A percentile compares a stretch with the other conserved stretches of the same genome.
Evolutionary conservation across 768 basidiomycete species (phyloP).

Genomic region (Coprinellus micaceus): DNA sequence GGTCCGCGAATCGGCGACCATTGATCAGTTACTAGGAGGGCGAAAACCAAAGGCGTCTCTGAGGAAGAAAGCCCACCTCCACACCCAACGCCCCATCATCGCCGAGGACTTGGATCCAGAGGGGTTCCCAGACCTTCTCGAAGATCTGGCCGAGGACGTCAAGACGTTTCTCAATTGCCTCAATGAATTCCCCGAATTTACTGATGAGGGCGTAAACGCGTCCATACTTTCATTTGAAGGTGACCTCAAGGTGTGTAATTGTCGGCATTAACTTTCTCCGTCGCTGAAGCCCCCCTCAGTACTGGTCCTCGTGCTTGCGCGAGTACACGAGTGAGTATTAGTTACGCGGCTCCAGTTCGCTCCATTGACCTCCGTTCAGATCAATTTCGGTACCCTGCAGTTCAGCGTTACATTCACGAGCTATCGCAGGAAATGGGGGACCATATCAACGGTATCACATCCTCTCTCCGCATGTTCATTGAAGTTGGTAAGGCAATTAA

Average conservation of each 20-base stretch:
- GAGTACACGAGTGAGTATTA: slow-evolving; percentile 51
- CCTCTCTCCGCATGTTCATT: slow-evolving; percentile 68
- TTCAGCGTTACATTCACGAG: slow-evolving; percentile 73
- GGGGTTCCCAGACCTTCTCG: slow-evolving; percentile 62
- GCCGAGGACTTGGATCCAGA: slow-evolving; percentile 59
- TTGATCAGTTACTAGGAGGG: slow-evolving; percentile 21
- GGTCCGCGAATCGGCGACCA: slow-evolving; percentile 33
- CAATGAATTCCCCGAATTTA: slow-evolving; percentile 78
- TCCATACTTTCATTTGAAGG: slow-evolving; percentile 66
- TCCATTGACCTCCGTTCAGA: slow-evolving; percentile 31
- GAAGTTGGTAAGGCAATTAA: slow-evolving; percentile 54
- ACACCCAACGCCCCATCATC: slow-evolving; percentile 50
- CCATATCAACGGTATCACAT: slow-evolving; percentile 65
- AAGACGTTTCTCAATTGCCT: slow-evolving; percentile 65
- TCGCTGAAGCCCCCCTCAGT: slow-evolving; percentile 35
- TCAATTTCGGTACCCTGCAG: slow-evolving; percentile 68
- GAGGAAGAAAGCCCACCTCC: slow-evolving; percentile 39
- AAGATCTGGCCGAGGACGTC: slow-evolving; percentile 60
- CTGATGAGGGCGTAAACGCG: slow-evolving; percentile 65
- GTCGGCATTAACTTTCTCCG: neutral
- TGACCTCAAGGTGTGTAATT: slow-evolving; percentile 55
- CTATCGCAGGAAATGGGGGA: slow-evolving; percentile 71
- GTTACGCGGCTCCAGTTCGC: neutral
- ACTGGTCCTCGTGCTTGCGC: slow-evolving; percentile 70
- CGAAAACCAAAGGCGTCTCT: slow-evolving; percentile 28